A percentile compares a stretch with the other conserved stretches of the same genome.
Evolutionary conservation across 1,284 basidiomycete species (phyloP).

Genomic region (Ganoderma lingzhi): DNA sequence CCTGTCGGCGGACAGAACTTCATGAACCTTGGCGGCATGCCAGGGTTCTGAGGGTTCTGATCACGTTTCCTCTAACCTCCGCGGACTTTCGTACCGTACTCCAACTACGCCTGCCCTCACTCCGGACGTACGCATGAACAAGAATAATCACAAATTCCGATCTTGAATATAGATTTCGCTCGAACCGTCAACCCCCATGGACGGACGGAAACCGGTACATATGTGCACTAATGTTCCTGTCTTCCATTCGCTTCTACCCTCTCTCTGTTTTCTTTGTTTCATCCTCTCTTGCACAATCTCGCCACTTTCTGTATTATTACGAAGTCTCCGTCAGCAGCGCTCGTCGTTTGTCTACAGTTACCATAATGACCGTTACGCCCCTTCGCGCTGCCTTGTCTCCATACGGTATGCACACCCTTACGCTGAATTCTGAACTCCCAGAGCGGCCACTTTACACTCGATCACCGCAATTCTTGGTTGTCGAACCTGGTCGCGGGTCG

Average conservation of each 20-base stretch:
- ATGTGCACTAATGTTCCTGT: constrained; percentile 32
- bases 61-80: constrained; percentile 3
- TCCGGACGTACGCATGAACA: constrained; percentile 15
- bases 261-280: constrained; percentile 5
- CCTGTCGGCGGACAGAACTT: constrained; percentile 58
- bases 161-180: constrained; percentile 35
- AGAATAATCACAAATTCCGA: constrained; percentile 10
- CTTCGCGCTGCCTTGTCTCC: constrained; percentile 15
- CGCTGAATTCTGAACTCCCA: constrained; percentile 20
- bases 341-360: constrained; percentile 27
- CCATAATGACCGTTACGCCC: constrained; percentile 22
- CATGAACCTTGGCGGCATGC: constrained; percentile 58
- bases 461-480: neutral
- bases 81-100: constrained; percentile 9
- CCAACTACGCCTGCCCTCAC: constrained; percentile 16
- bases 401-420: constrained; percentile 19
- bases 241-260: constrained; percentile 28
- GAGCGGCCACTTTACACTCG: constrained; percentile 16
- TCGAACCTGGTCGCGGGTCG: constrained; percentile 2
- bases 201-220: constrained; percentile 31
- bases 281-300: constrained; percentile 10
- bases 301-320: constrained; percentile 34
- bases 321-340: constrained; percentile 24
- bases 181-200: constrained; percentile 25
- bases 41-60: constrained; percentile 37